phyloP scores from a whole-genome alignment of 1,284 basidiomycete species.

The Boletus subluridellus region DNA sequence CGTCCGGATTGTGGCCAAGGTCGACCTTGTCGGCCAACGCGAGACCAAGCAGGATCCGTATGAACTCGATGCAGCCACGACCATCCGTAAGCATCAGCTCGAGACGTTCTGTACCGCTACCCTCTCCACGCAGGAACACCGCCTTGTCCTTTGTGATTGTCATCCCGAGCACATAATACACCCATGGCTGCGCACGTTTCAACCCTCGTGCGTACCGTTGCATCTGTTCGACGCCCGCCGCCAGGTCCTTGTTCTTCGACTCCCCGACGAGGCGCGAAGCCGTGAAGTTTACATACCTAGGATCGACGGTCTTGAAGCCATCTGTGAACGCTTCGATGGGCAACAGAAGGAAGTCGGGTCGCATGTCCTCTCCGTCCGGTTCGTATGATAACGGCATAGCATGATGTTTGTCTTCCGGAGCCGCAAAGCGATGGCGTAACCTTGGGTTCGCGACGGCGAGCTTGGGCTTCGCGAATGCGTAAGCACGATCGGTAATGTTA shows the following conservation, averaged over 20 bases:
- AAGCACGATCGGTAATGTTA: background rate
- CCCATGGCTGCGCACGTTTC: constrained; percentile 5
- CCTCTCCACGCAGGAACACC: constrained; percentile 8
- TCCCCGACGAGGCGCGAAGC: no score
- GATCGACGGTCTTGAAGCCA: background rate
- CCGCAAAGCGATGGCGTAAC: constrained; percentile 7
- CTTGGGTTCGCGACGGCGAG: background rate
- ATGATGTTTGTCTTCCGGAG: background rate
- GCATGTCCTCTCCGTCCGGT: constrained; percentile 11
- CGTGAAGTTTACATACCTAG: no score
- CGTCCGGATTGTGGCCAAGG: constrained; percentile 1
- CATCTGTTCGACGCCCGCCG: no score
- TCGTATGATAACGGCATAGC: constrained; percentile 12
- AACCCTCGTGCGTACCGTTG: no score
- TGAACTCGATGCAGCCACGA: no score
- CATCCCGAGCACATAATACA: constrained; percentile 8
- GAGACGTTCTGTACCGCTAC: background rate
- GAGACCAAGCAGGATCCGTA: constrained; percentile 9
- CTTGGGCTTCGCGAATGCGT: background rate
- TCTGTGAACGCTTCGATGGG: constrained; percentile 9
- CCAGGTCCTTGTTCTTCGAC: no score
- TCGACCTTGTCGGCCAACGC: constrained; percentile 4
- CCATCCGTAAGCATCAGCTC: no score
- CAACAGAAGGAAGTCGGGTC: constrained; percentile 15
- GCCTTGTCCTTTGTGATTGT: constrained; percentile 5